These are phyloP conservation scores for Daldinia loculata DNA, from an alignment of 495 filamentous ascomycete species.

Conservation along the genomic window DNA sequence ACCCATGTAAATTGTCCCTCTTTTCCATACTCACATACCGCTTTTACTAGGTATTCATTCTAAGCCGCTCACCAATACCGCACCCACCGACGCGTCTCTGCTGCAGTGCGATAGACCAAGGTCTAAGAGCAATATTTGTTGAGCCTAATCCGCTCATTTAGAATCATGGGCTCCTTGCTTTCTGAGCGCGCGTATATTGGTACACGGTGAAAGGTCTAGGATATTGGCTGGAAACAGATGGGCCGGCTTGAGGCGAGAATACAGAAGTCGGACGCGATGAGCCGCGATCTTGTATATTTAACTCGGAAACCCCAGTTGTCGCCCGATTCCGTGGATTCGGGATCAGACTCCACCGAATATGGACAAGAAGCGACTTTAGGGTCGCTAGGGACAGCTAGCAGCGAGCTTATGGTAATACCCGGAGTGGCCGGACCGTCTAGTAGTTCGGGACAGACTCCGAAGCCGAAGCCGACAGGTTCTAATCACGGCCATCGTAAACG, in stretches of 20 bases:
- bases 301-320: constrained; percentile 29
- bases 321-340: constrained; percentile 30
- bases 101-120: constrained; percentile 18
- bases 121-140: constrained; percentile 4
- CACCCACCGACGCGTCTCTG: constrained; percentile 1
- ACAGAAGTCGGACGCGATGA: constrained; percentile 32
- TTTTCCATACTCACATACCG: constrained; percentile 16
- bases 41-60: background rate
- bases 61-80: background rate
- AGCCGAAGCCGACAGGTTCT: constrained; percentile 1
- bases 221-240: constrained; percentile 26
- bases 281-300: constrained; percentile 30
- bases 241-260: constrained; percentile 27
- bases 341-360: constrained; percentile 18
- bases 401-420: constrained; percentile 18
- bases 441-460: constrained; percentile 21
- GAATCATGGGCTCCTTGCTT: constrained; percentile 44
- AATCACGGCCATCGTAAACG: constrained; percentile 37
- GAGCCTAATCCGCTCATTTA: constrained; percentile 32
- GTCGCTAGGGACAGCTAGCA: constrained; percentile 6
- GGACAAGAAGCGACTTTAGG: constrained; percentile 22
- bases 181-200: constrained; percentile 33
- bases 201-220: constrained; percentile 35
- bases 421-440: constrained; percentile 21
- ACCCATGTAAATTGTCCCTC: background rate